Base-by-base conservation (phyloP, 768 basidiomycete species). In the Naganishia vishniacii region DNA sequence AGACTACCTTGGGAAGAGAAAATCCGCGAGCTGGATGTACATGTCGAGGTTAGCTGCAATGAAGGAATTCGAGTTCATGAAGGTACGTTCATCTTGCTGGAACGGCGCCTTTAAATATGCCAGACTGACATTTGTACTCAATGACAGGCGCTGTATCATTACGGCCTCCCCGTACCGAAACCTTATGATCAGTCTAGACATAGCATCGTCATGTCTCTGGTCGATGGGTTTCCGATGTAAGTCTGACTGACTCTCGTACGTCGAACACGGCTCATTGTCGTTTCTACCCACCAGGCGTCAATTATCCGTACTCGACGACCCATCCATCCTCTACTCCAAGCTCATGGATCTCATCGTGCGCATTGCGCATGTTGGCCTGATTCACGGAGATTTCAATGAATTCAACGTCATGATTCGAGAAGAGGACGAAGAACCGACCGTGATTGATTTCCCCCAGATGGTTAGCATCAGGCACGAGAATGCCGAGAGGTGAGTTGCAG, bases 401-500 rank as follows among this genome's bases (percentile, higher is more conserved):
- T 99, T 98, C 81, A 98, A 99, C 77, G 92, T 99, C 69, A 85
- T 99, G 66, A 91, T 99, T 70, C 83, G 84, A 40, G 84, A 88
- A 48, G 86, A 86, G 59, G 80, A 78, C 47, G 83, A 83, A 7
- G 85, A 90, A 70, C 89, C 93, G 7, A 79, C 97, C 59, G 85
- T 99, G 45, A 99, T 99, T 71, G 95, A 99, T 80, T 99, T 99
- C 76, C 95, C 95, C 8, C 95, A 99, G 80, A 97, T 98, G 94
- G 91, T 98, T 78, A 91, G 88, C 81, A 93, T 89, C 28, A 88
- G 91, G 48, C 95, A 99, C 69, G 84, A 85, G 71, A 95, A 99
- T 75, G 95, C 95, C 5, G 95, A 98, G 80, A 95, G 88, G 91
- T 91, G 70, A 77, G 85, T 74, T 20, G 4, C 26, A 5, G 34